These are phyloP conservation scores for Pulveroboletus ravenelii DNA, from an alignment of 768 basidiomycete species.

Conservation along the genomic window DNA sequence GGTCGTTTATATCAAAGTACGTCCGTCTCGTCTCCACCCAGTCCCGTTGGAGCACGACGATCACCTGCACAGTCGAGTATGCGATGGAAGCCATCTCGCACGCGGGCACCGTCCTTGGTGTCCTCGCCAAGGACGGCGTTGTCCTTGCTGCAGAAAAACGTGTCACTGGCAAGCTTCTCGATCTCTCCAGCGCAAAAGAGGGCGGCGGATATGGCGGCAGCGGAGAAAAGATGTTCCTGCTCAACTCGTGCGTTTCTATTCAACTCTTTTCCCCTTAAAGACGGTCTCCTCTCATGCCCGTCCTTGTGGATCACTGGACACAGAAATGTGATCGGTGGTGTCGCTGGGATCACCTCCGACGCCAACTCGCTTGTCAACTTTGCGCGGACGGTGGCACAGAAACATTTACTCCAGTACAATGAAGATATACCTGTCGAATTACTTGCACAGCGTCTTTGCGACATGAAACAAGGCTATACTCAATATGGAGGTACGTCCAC, in stretches of 20 bases:
- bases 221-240: conserved; percentile 95
- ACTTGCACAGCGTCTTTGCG: conserved; percentile 88
- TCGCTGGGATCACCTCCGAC: conserved; percentile 94
- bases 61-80: conserved; percentile 76
- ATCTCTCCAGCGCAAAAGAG: conserved; percentile 80
- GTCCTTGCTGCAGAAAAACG: conserved; percentile 96
- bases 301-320: neutral
- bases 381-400: conserved; percentile 86
- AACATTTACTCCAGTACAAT: conserved; percentile 84
- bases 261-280: neutral
- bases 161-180: conserved; percentile 95
- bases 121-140: conserved; percentile 86
- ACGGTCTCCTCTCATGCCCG: neutral
- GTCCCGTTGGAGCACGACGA: conserved; percentile 2
- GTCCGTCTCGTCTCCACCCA: conserved; percentile 20
- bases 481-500: conserved; percentile 80
- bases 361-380: conserved; percentile 97
- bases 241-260: conserved; percentile 66
- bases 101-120: conserved; percentile 89
- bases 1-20: conserved; percentile 95
- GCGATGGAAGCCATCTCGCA: conserved; percentile 99
- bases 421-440: conserved; percentile 98
- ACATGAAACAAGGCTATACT: conserved; percentile 98
- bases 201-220: conserved; percentile 86
- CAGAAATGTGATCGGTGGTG: conserved; percentile 93